These are phyloP conservation scores for Leishmania lainsoni DNA, from an alignment of 208 protist genomes.

Conservation along the genomic window DNA sequence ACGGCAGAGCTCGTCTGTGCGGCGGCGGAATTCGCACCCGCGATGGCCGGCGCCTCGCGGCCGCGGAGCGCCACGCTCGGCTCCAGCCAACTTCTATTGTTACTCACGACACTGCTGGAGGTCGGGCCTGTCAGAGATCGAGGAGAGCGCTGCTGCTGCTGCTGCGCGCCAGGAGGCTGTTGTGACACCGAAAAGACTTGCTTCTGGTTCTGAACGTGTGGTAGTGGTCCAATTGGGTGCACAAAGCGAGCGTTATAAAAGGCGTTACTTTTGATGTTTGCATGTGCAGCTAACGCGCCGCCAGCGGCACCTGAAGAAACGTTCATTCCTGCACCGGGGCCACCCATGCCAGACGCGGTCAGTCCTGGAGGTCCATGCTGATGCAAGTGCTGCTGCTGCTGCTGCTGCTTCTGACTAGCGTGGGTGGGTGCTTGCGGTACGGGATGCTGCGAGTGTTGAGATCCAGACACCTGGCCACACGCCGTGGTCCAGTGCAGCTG, in stretches of 20 bases:
- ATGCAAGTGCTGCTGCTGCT: conserved; percentile 1
- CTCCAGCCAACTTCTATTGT: conserved; percentile 10
- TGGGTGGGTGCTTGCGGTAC: neutral
- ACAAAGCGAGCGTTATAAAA: conserved; percentile 14
- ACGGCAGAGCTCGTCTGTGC: conserved; percentile 34
- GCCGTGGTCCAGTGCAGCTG: conserved; percentile 35
- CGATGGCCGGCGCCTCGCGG: conserved; percentile 41
- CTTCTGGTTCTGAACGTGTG: neutral
- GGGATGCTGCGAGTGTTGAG: neutral
- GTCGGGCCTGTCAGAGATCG: neutral
- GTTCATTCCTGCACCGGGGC: neutral
- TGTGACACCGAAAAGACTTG: neutral
- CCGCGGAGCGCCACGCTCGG: neutral
- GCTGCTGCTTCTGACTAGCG: conserved; percentile 9
- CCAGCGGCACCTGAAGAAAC: neutral
- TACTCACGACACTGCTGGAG: neutral
- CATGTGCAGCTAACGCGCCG: neutral
- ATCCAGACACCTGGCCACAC: conserved; percentile 15
- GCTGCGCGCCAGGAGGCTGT: conserved; percentile 2
- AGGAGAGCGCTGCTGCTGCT: conserved; percentile 20
- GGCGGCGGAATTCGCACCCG: conserved; percentile 36
- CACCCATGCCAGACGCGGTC: neutral
- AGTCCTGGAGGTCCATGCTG: neutral
- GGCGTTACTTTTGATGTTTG: neutral
- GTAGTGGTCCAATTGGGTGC: neutral